Percentiles rank a stretch among this genome's conserved stretches.
Conservation (phyloP, 2,329 filamentous ascomycete species). For the Fusarium sp. region DNA sequence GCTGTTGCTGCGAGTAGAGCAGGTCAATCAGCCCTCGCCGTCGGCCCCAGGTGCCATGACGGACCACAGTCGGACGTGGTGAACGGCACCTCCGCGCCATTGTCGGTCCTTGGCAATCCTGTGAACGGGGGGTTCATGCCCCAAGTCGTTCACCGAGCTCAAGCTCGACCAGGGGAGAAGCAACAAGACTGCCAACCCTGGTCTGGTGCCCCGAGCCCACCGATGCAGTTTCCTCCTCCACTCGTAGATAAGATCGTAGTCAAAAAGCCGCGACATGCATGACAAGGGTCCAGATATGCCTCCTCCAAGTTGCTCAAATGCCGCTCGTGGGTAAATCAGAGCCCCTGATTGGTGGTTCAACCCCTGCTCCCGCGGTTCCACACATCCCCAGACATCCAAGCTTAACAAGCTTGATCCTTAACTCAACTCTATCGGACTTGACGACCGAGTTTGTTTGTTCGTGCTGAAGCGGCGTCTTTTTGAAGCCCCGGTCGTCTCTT, state of each 20-base stretch:
- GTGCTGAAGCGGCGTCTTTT: constrained; percentile 13
- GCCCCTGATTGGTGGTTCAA: constrained; percentile 28
- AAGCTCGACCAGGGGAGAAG: constrained; percentile 12
- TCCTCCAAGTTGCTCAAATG: constrained; percentile 17
- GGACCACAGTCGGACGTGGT: constrained; percentile 9
- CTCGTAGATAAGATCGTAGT: constrained; percentile 33
- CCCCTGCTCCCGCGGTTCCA: constrained; percentile 33
- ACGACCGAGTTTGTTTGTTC: constrained; percentile 30
- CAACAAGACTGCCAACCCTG: constrained; percentile 7
- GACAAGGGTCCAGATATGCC: constrained; percentile 19
- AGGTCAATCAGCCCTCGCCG: constrained; percentile 32
- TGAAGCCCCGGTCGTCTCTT: not conserved
- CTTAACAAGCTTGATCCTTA: constrained; percentile 41
- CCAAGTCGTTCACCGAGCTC: constrained; percentile 41
- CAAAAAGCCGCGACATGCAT: not conserved
- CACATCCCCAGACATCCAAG: constrained; percentile 25
- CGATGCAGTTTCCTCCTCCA: not conserved
- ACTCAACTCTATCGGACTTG: constrained; percentile 31
- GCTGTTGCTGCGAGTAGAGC: constrained; percentile 25
- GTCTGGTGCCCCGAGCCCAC: constrained; percentile 22
- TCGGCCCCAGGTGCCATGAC: constrained; percentile 33
- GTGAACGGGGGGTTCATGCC: constrained; percentile 24
- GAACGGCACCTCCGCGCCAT: constrained; percentile 22
- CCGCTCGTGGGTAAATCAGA: constrained; percentile 37
- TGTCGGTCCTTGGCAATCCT: constrained; percentile 36